Conservation (phyloP, 2,329 filamentous ascomycete genomes). For the Paramyrothecium sp. region DNA sequence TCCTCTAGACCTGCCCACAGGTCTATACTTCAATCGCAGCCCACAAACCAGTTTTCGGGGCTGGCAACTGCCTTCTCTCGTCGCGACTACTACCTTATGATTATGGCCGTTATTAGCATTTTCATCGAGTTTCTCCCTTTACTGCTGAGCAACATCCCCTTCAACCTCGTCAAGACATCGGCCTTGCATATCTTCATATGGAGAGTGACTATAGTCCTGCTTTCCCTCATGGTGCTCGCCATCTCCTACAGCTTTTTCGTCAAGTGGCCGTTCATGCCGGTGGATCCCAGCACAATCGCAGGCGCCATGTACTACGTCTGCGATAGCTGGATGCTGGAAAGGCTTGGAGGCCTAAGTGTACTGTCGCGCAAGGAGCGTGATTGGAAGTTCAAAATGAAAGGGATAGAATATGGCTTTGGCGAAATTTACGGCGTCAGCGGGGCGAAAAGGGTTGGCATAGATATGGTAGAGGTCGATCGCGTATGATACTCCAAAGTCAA, state of each 20-base stretch:
- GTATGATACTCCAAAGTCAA: too few relatives aligned
- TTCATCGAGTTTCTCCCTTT: constrained; percentile 47
- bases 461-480: too few relatives aligned
- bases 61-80: constrained; percentile 17
- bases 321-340: too few relatives aligned
- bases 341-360: too few relatives aligned
- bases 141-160: constrained; percentile 46
- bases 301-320: constrained; percentile 40
- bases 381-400: too few relatives aligned
- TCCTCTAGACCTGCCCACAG: constrained; percentile 27
- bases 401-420: too few relatives aligned
- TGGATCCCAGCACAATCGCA: constrained; percentile 43
- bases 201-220: constrained; percentile 33
- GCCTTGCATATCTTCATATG: constrained; percentile 37
- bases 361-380: too few relatives aligned
- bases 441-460: too few relatives aligned
- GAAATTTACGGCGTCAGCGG: too few relatives aligned
- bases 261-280: constrained; percentile 40
- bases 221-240: constrained; percentile 39
- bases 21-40: constrained; percentile 38
- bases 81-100: constrained; percentile 36
- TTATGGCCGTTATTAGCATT: constrained; percentile 38
- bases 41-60: constrained; percentile 43
- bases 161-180: constrained; percentile 37
- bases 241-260: constrained; percentile 36